A percentile compares a stretch with the other conserved stretches of the same genome.
phyloP scores from a whole-genome alignment of 2,329 filamentous ascomycete genomes.

The Diaporthe caulivora region DNA sequence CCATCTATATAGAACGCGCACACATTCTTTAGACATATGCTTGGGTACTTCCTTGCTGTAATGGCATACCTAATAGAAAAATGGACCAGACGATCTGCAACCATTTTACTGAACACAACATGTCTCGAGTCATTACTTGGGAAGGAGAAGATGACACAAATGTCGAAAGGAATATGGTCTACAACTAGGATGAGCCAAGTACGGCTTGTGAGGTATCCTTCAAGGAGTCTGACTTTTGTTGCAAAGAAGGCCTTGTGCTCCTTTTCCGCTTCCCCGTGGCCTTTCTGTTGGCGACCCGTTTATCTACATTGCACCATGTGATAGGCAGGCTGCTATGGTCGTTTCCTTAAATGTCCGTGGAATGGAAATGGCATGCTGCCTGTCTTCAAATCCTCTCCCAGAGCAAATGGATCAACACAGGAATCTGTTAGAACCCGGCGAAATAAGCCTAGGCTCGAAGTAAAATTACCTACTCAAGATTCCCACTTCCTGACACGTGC shows the following conservation, averaged over 20 bases:
- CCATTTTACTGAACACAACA: neutral
- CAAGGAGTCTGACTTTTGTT: neutral
- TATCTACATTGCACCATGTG: neutral
- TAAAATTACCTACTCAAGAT: too few relatives aligned
- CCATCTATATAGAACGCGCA: neutral
- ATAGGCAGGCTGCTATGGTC: too few relatives aligned
- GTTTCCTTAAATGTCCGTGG: too few relatives aligned
- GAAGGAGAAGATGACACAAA: neutral
- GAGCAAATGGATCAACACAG: too few relatives aligned
- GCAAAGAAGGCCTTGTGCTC: neutral
- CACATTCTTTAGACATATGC: neutral
- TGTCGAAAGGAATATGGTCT: neutral
- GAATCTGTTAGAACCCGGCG: too few relatives aligned
- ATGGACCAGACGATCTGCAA: neutral
- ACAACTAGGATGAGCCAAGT: neutral
- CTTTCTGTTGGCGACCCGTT: neutral
- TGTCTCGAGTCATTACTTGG: neutral
- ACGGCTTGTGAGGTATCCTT: neutral
- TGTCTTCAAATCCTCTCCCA: too few relatives aligned
- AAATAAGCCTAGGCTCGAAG: too few relatives aligned
- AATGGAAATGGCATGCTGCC: too few relatives aligned
- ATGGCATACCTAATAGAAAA: neutral
- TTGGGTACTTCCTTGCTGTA: neutral
- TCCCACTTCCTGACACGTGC: too few relatives aligned
- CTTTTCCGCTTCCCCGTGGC: too few relatives aligned